Percentiles rank a stretch among this genome's conserved stretches.
Evolutionary conservation across 2,329 filamentous ascomycete species (phyloP).

Genomic region (Fusarium nurragi): DNA sequence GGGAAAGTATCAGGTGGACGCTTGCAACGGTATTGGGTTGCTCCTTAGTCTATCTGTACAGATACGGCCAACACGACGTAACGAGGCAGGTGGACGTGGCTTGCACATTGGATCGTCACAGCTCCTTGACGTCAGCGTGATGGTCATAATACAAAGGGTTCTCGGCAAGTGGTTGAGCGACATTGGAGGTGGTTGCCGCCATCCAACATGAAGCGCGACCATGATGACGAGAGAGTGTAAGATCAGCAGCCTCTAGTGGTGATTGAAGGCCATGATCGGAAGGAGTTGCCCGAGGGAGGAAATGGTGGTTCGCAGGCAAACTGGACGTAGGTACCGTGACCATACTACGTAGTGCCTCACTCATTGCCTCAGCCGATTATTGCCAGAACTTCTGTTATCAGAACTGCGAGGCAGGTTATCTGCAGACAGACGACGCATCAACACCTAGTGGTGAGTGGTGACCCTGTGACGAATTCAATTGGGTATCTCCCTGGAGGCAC

Average conservation of each 20-base stretch:
- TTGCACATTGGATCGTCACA: constrained; percentile 31
- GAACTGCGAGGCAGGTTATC: constrained; percentile 12
- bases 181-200: constrained; percentile 17
- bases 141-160: constrained; percentile 39
- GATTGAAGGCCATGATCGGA: constrained; percentile 26
- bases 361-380: constrained; percentile 12
- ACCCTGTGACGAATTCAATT: constrained; percentile 17
- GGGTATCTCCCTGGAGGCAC: constrained; percentile 6
- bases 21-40: background rate
- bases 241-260: constrained; percentile 27
- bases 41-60: background rate
- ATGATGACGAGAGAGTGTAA: constrained; percentile 26
- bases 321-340: constrained; percentile 35
- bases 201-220: constrained; percentile 10
- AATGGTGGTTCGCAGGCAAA: constrained; percentile 23
- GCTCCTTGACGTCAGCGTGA: constrained; percentile 45
- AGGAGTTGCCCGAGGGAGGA: background rate
- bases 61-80: constrained; percentile 12
- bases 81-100: constrained; percentile 24
- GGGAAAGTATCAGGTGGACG: background rate
- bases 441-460: constrained; percentile 27
- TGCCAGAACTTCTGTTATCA: constrained; percentile 9
- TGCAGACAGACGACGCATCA: constrained; percentile 1
- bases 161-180: constrained; percentile 13
- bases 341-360: background rate